A percentile compares a stretch with the other conserved stretches of the same genome.
Conservation (phyloP, 2,329 filamentous ascomycete genomes). For the Volutella citrinella region DNA sequence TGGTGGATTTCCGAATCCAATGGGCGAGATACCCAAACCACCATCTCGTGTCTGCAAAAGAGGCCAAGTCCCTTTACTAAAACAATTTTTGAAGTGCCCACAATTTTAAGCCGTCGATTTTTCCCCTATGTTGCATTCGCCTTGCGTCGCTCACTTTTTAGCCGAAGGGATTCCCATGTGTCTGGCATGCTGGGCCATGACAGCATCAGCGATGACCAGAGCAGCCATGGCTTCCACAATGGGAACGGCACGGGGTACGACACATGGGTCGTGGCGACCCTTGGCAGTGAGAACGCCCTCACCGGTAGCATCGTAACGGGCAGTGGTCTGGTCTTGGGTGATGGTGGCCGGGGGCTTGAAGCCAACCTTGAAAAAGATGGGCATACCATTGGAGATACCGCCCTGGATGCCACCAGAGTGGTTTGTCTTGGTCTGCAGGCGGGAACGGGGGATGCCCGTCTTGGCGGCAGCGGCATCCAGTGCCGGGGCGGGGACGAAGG, state of each 20-base stretch:
- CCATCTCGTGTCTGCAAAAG: not conserved
- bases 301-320: conserved; percentile 67
- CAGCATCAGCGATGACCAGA: conserved; percentile 80
- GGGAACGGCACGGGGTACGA: conserved; percentile 82
- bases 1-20: not conserved
- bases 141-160: not conserved
- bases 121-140: too few relatives aligned
- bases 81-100: too few relatives aligned
- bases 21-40: not conserved
- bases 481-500: conserved; percentile 41
- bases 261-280: conserved; percentile 90
- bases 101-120: too few relatives aligned
- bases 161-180: conserved; percentile 33
- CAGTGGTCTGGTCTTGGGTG: conserved; percentile 80
- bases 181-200: conserved; percentile 75
- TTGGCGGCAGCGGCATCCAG: conserved; percentile 41
- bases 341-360: conserved; percentile 98
- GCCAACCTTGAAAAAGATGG: conserved; percentile 89
- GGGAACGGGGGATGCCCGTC: conserved; percentile 50
- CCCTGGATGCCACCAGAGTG: conserved; percentile 94
- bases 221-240: conserved; percentile 92
- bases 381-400: conserved; percentile 89
- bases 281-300: conserved; percentile 84
- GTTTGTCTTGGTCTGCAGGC: conserved; percentile 77
- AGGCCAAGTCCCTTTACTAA: not conserved